Conservation (phyloP, 2,329 filamentous ascomycete genomes). For the Penicillium polonicum region DNA sequence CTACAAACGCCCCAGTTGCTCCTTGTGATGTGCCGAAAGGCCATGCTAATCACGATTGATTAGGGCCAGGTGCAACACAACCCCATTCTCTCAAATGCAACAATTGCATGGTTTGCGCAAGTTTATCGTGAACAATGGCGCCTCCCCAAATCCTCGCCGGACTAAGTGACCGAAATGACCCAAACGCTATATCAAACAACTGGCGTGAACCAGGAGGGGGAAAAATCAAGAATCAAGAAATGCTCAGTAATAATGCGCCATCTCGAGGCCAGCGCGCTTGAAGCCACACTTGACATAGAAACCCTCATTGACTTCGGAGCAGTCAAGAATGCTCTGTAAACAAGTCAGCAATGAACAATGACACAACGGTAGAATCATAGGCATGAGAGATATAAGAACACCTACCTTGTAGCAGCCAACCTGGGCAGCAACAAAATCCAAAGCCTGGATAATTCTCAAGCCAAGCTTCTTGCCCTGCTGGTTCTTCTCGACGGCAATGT, state of each 20-base stretch:
- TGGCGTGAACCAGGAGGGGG: conserved; percentile 2
- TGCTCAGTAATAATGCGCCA: conserved; percentile 82
- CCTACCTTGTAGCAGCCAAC: conserved; percentile 86
- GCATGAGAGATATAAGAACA: conserved; percentile 12
- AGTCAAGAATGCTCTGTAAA: conserved; percentile 81
- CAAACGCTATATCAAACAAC: conserved; percentile 16
- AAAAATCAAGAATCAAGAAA: conserved; percentile 4
- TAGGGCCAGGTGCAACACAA: background rate
- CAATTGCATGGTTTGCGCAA: background rate
- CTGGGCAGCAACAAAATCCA: conserved; percentile 82
- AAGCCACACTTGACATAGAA: conserved; percentile 99
- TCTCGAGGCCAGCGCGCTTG: conserved; percentile 85
- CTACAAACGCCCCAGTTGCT: background rate
- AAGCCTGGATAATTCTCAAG: conserved; percentile 84
- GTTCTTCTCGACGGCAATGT: conserved; percentile 91
- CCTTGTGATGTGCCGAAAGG: background rate
- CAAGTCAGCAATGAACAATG: conserved; percentile 12
- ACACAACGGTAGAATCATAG: background rate
- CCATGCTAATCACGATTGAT: background rate
- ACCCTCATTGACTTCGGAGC: conserved; percentile 91
- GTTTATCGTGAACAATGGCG: conserved; percentile 5
- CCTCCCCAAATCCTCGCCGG: conserved; percentile 6
- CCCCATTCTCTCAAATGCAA: background rate
- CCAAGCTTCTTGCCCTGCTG: conserved; percentile 98
- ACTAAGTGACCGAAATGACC: conserved; percentile 12